A percentile compares a stretch with the other conserved stretches of the same genome.
Evolutionary conservation across 208 protist genomes (phyloP).

Genomic region (Wallacemonas sp.): DNA sequence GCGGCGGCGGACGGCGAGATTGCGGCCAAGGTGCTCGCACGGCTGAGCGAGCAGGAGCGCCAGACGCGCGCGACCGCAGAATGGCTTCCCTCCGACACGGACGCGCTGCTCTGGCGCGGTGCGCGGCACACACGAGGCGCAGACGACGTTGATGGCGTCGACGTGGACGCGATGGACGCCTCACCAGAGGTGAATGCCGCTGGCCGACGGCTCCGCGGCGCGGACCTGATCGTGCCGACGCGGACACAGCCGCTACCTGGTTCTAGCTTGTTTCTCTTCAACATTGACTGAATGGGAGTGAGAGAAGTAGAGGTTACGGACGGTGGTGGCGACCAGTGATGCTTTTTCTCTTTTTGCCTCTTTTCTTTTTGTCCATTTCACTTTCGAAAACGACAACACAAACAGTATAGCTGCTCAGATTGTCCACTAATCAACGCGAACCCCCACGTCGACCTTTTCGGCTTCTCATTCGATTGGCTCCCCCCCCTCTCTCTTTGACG

Average conservation of each 20-base stretch:
- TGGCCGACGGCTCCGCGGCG: background rate
- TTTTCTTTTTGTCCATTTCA: background rate
- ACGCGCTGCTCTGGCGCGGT: background rate
- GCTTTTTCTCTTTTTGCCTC: background rate
- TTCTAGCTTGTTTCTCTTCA: constrained; percentile 4
- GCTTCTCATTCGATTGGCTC: no score
- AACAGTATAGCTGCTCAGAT: no score
- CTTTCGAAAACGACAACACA: no score
- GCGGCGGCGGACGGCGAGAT: background rate
- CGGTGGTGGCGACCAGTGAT: no score
- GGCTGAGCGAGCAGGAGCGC: background rate
- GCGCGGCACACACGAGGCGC: background rate
- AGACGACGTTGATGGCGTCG: background rate
- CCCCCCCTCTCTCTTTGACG: no score
- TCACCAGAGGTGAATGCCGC: background rate
- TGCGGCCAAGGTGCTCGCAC: background rate
- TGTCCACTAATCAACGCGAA: no score
- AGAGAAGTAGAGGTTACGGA: no score
- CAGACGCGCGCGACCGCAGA: background rate
- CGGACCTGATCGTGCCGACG: background rate
- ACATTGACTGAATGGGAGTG: background rate
- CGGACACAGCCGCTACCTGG: background rate
- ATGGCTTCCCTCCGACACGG: background rate
- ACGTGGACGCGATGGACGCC: background rate
- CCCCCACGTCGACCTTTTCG: no score